Evolutionary conservation across 2,329 filamentous ascomycete genomes (phyloP), one percentile per base, ranked within the genome.

Genomic region (Aaosphaeria pasadenensis): DNA sequence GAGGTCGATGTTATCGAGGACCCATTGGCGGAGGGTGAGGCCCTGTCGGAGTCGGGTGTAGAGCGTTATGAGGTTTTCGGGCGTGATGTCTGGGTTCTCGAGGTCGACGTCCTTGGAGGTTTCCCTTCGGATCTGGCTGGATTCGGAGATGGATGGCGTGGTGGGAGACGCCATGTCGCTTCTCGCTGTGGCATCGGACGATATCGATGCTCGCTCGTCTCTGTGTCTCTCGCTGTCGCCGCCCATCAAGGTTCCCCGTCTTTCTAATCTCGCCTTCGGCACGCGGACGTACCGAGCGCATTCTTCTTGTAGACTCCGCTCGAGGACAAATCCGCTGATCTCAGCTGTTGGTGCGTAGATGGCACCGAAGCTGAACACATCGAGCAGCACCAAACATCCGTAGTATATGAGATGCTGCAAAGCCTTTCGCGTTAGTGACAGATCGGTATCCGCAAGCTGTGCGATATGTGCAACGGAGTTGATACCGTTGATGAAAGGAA

Each of bases 361-460:
- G 39, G 89, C 89, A 31, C 85, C 80, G 67, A 97, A 99, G 68
- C 94, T 91, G 76, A 97, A 97, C 59, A 96, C 88, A 72, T 99
- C 94, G 7, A 97, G 82, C 45, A 97, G 81, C 29, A 96, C 79
- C 33, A 96, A 82, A 61, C 90, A 92, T 64, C 92, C 89, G 71
- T 97, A 96, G 76, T 95, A 95, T 29, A 97, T 79, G 7, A 99
- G 80, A 67, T 97, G 92, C 53, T 89, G 86, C 48, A 97, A 81
- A 6, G 91, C 91, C 45, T 90, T 86, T 62, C 89, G 88, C 47
- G 91, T 89, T 28, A 99, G 83, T 43, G 88, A 87, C 43, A 95
- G 81, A 51, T 95, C 91, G 7, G 94, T 89, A 62, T 95, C 89
- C 41, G 92, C 90, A 28, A 88, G 79, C 56, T 87, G 83, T 11